Conservation (phyloP, 805 yeast genomes). For the Saccharomycopsis fibuligera region DNA sequence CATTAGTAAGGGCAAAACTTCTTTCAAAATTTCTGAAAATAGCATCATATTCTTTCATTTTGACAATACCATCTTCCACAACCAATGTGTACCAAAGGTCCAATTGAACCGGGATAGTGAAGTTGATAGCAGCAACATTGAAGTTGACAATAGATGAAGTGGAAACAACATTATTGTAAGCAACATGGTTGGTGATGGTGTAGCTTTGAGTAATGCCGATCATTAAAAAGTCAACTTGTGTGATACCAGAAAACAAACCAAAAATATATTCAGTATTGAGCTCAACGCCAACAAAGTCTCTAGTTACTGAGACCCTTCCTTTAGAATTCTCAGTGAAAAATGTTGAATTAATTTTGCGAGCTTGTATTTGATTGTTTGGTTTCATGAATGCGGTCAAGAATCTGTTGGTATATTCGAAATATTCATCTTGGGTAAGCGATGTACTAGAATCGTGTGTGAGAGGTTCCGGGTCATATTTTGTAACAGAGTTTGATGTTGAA, state of each 20-base stretch:
- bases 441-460: too few relatives aligned
- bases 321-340: slow-evolving; percentile 22
- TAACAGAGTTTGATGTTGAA: too few relatives aligned
- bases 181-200: slow-evolving; percentile 19
- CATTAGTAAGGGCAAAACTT: slow-evolving; percentile 16
- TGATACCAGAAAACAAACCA: slow-evolving; percentile 22
- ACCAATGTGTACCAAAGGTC: slow-evolving; percentile 17
- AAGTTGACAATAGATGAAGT: slow-evolving; percentile 19
- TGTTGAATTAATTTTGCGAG: slow-evolving; percentile 23
- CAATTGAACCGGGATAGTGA: slow-evolving; percentile 22
- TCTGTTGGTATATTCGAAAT: too few relatives aligned
- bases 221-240: slow-evolving; percentile 16
- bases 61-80: slow-evolving; percentile 13
- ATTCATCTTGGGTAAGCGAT: too few relatives aligned
- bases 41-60: slow-evolving; percentile 23
- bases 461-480: too few relatives aligned
- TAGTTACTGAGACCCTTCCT: slow-evolving; percentile 24
- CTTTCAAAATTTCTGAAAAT: slow-evolving; percentile 22
- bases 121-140: slow-evolving; percentile 18
- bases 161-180: slow-evolving; percentile 18
- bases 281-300: slow-evolving; percentile 24
- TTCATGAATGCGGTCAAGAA: slow-evolving; percentile 26
- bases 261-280: slow-evolving; percentile 26
- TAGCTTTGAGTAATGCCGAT: slow-evolving; percentile 21
- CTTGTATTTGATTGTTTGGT: slow-evolving; percentile 21